Evolutionary conservation across 2,329 filamentous ascomycete genomes (phyloP).

Genomic region (Drechmeria coniospora): DNA sequence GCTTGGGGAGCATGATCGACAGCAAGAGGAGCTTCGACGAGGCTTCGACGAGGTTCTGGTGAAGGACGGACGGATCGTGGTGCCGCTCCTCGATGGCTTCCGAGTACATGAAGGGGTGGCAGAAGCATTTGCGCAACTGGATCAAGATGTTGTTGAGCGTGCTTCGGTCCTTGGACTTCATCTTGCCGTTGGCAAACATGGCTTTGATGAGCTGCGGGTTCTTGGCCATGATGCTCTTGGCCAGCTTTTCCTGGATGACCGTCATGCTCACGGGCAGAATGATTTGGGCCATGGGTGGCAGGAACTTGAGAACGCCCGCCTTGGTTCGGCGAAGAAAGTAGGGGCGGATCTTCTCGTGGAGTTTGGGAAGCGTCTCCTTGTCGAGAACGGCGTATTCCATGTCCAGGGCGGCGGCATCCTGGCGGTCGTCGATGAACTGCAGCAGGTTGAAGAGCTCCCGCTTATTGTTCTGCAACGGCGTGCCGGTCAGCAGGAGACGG

Average conservation of each 20-base stretch:
- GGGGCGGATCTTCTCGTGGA: slow-evolving; percentile 70
- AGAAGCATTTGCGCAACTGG: slow-evolving; percentile 86
- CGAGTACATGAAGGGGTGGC: slow-evolving; percentile 93
- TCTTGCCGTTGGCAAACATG: slow-evolving; percentile 56
- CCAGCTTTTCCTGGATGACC: slow-evolving; percentile 80
- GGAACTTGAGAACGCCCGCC: slow-evolving; percentile 73
- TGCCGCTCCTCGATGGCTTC: slow-evolving; percentile 73
- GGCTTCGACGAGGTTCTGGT: slow-evolving; percentile 78
- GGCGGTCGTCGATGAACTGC: slow-evolving; percentile 68
- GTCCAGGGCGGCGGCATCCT: slow-evolving; percentile 60
- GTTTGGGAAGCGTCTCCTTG: slow-evolving; percentile 61
- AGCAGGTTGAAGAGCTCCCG: slow-evolving; percentile 92
- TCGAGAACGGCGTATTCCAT: slow-evolving; percentile 62
- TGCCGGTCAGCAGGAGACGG: slow-evolving; percentile 75
- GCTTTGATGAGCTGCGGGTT: slow-evolving; percentile 79
- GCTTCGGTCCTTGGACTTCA: slow-evolving; percentile 57
- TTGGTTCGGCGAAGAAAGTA: slow-evolving; percentile 68
- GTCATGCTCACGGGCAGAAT: slow-evolving; percentile 96
- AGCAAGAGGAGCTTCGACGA: slow-evolving; percentile 79
- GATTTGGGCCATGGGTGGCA: slow-evolving; percentile 87
- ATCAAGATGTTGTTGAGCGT: slow-evolving; percentile 89
- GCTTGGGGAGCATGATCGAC: slow-evolving; percentile 72
- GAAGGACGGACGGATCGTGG: slow-evolving; percentile 42
- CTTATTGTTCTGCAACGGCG: slow-evolving; percentile 89
- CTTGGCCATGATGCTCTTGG: slow-evolving; percentile 83